Conservation (phyloP, 768 basidiomycete genomes). For the Kwoniella botswanensis region DNA sequence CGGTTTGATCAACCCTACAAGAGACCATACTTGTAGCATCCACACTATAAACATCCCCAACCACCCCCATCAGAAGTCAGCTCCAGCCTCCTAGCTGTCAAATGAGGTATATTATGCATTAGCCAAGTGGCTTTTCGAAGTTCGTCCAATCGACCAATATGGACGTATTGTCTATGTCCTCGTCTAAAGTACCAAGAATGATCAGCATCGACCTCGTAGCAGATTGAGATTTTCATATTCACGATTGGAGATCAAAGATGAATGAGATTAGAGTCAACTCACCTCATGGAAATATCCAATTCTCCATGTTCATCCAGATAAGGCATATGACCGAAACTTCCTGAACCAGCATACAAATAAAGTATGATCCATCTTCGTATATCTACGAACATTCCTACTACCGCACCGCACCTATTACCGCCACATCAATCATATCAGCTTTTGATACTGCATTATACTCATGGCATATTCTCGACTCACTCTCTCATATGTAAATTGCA, state of each 20-base stretch:
- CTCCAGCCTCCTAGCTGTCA: slow-evolving; percentile 87
- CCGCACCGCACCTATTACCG: slow-evolving; percentile 77
- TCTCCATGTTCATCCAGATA: slow-evolving; percentile 96
- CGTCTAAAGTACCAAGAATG: slow-evolving; percentile 63
- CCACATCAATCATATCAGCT: too few relatives aligned
- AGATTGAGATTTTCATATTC: neutral
- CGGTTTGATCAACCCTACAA: neutral
- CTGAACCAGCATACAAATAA: slow-evolving; percentile 84
- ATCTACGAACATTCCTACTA: slow-evolving; percentile 85
- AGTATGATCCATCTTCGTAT: slow-evolving; percentile 89
- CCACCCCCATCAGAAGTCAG: slow-evolving; percentile 86
- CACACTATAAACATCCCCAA: slow-evolving; percentile 77
- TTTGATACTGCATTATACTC: too few relatives aligned
- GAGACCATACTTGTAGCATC: neutral
- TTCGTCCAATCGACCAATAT: slow-evolving; percentile 86
- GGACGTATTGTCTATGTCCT: slow-evolving; percentile 84
- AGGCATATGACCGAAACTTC: slow-evolving; percentile 85
- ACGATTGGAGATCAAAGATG: too few relatives aligned
- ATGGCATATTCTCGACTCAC: slow-evolving; percentile 63
- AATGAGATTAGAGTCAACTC: slow-evolving; percentile 17
- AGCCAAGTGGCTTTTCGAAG: slow-evolving; percentile 83
- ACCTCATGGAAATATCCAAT: slow-evolving; percentile 90
- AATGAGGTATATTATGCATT: slow-evolving; percentile 82
- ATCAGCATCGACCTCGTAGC: slow-evolving; percentile 4
- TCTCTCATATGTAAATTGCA: slow-evolving; percentile 94